Base-by-base conservation (phyloP, 2,329 filamentous ascomycete genomes). In the Aspergillus sp. region DNA sequence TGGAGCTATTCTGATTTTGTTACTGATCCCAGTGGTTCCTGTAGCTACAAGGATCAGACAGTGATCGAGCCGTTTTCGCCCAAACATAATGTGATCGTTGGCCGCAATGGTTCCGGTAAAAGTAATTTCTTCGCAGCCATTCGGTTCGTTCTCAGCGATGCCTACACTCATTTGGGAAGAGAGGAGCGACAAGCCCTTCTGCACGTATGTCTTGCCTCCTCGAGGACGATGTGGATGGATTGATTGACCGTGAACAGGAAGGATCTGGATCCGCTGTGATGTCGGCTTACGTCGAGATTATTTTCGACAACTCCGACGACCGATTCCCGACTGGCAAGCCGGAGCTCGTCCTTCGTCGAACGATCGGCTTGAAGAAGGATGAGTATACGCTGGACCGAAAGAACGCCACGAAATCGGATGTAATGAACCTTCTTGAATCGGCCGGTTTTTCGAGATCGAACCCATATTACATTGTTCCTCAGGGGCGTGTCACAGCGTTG, bases 41-140 rank as follows among this genome's bases (percentile, higher is more conserved):
- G 47, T 60, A 95, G 90, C 79, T 98, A 98, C 81, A 98, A 98
- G 78, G 91, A 98, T 65, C 94, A 98, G 69, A 97, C 89, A 44
- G 88, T 96, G 67, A 96, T 97, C 66, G 93, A 98, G 66, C 91
- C 91, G 51, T 98, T 98, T 71, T 97, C 91, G 40, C 85, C 91
- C 45, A 94, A 94, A 62, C 93, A 91, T 62, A 98, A 98, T 74
- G 90, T 98, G 57, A 94, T 98, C 61, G 93, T 98, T 62, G 93
- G 93, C 57, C 91, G 93, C 74, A 98, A 98, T 82, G 93, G 93
- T 56, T 97, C 93, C 2, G 93, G 93, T 63, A 98, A 98, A 78
- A 96, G 89, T 69, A 98, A 98, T 73, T 98, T 98, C 80, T 98
- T 98, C 71, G 91, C 93, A 44, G 93, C 93, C 40, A 96, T 98